A percentile compares a stretch with the other conserved stretches of the same genome.
phyloP scores from a whole-genome alignment of 495 filamentous ascomycete genomes.

The Aspergillus biplanus region DNA sequence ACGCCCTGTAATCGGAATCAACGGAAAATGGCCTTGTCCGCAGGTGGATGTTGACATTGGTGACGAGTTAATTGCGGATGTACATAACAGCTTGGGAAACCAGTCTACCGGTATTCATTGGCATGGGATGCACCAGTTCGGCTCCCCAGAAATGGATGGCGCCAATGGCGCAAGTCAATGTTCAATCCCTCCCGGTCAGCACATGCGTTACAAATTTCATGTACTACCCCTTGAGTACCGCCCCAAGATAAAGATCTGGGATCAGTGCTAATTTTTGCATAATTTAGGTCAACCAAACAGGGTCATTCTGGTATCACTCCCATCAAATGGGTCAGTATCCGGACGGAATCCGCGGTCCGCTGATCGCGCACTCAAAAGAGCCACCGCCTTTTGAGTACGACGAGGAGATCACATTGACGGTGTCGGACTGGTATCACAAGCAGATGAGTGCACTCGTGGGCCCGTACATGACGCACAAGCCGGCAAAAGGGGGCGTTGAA shows the following conservation, averaged over 20 bases:
- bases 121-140: slow-evolving; percentile 68
- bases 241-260: slow-evolving; percentile 26
- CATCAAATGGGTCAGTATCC: slow-evolving; percentile 75
- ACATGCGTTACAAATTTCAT: slow-evolving; percentile 72
- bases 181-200: slow-evolving; percentile 61
- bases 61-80: slow-evolving; percentile 73
- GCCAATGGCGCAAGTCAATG: slow-evolving; percentile 66
- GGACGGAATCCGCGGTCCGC: slow-evolving; percentile 73
- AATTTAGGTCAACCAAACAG: slow-evolving; percentile 65
- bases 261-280: background rate
- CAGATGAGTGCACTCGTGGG: slow-evolving; percentile 60
- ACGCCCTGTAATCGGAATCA: slow-evolving; percentile 79
- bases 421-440: slow-evolving; percentile 70
- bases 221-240: slow-evolving; percentile 45
- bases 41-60: slow-evolving; percentile 69
- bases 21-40: slow-evolving; percentile 78
- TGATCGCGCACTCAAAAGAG: slow-evolving; percentile 73
- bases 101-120: slow-evolving; percentile 72
- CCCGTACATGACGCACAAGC: slow-evolving; percentile 46
- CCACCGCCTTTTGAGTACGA: slow-evolving; percentile 66
- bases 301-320: slow-evolving; percentile 88
- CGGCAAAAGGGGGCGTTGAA: slow-evolving; percentile 51
- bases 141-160: slow-evolving; percentile 66
- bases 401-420: slow-evolving; percentile 63
- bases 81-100: slow-evolving; percentile 75